Evolutionary conservation across 208 protist species (phyloP).

Genomic region (Trypanosoma caninum): DNA sequence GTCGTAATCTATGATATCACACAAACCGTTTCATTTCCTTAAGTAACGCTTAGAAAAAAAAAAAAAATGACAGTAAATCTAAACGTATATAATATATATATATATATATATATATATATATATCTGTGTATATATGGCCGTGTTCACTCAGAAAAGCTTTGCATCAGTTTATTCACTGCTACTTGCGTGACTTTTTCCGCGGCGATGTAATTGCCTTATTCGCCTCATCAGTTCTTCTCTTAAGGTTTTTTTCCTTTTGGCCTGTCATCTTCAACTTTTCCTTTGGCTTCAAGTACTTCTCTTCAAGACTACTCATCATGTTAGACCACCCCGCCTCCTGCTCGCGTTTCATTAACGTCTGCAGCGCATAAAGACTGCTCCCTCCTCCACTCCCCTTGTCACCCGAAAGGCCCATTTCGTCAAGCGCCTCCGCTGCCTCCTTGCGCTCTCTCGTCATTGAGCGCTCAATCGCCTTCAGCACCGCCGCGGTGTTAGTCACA

Average conservation of each 20-base stretch:
- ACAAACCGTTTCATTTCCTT: too few relatives aligned
- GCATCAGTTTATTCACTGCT: background rate
- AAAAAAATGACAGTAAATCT: too few relatives aligned
- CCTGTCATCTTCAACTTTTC: background rate
- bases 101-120: background rate
- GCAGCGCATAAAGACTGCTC: slow-evolving; percentile 37
- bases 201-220: background rate
- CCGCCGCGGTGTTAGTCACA: slow-evolving; percentile 30
- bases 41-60: too few relatives aligned
- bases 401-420: slow-evolving; percentile 38
- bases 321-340: slow-evolving; percentile 48
- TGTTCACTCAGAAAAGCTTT: too few relatives aligned
- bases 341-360: slow-evolving; percentile 64
- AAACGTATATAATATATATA: too few relatives aligned
- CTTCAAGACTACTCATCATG: slow-evolving; percentile 64
- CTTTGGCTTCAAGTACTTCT: slow-evolving; percentile 47
- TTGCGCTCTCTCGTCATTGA: slow-evolving; percentile 50
- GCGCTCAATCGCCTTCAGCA: slow-evolving; percentile 36
- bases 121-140: too few relatives aligned
- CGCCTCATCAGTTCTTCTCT: slow-evolving; percentile 8
- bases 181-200: slow-evolving; percentile 12
- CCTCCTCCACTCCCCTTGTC: background rate
- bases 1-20: background rate
- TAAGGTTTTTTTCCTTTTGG: slow-evolving; percentile 14
- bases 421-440: slow-evolving; percentile 57